A percentile compares a stretch with the other conserved stretches of the same genome.
These are phyloP conservation scores for Tuber microsphaerosporum DNA, from an alignment of 495 filamentous ascomycete species.

Conservation along the genomic window DNA sequence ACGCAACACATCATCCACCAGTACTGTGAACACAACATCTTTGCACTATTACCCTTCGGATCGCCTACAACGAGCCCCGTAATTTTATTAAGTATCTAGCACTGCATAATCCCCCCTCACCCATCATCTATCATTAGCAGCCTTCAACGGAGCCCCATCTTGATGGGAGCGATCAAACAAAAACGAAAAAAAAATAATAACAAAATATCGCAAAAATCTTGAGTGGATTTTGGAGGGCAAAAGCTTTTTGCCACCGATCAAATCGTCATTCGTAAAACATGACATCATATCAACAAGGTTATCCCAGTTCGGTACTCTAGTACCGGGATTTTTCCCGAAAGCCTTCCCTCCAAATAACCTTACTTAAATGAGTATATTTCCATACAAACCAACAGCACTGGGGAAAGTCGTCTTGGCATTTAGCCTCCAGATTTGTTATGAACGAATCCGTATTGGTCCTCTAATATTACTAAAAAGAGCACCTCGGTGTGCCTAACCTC, in stretches of 20 bases:
- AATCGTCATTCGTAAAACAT: conserved; percentile 34
- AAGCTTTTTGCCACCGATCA: conserved; percentile 31
- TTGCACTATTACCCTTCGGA: not conserved
- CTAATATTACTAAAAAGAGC: not conserved
- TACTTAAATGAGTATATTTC: not conserved
- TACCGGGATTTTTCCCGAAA: conserved; percentile 30
- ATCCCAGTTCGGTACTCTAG: conserved; percentile 3
- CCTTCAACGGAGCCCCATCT: not conserved
- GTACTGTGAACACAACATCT: not conserved
- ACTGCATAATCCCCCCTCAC: not conserved
- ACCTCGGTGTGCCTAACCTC: not conserved
- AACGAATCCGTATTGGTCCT: not conserved
- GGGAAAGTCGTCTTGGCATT: not conserved
- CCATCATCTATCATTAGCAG: not conserved
- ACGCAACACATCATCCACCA: not conserved
- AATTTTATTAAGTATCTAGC: not conserved
- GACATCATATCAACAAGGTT: conserved; percentile 32
- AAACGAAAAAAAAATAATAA: not conserved
- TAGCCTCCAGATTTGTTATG: not conserved
- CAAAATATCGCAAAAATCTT: not conserved
- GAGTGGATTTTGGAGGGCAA: not conserved
- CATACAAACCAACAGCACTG: not conserved
- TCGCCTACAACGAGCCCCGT: not conserved
- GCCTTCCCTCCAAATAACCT: conserved; percentile 10
- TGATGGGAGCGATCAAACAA: not conserved